A percentile compares a stretch with the other conserved stretches of the same genome.
Conservation (phyloP, 73 alveolate genomes). For the Blepharisma stoltei region DNA sequence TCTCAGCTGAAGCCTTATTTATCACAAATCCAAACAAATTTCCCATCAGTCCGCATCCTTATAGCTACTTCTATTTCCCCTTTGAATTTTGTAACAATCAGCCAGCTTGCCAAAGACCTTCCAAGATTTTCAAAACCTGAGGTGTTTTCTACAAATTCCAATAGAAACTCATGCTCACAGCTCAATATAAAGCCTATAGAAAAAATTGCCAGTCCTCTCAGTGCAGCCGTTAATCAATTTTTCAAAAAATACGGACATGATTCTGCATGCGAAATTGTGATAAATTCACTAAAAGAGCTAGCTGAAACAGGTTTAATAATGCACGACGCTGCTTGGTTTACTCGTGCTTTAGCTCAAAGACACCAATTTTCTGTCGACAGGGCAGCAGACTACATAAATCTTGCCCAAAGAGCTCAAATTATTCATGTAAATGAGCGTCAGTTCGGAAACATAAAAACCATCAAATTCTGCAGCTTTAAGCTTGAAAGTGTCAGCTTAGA, state of each 20-base stretch:
- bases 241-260: neutral
- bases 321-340: neutral
- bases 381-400: neutral
- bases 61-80: neutral
- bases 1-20: neutral
- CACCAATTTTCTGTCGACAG: neutral
- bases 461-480: constrained; percentile 41
- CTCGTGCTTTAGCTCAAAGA: neutral
- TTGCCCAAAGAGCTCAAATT: constrained; percentile 27
- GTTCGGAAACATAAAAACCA: constrained; percentile 41
- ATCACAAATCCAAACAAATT: neutral
- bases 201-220: too few relatives aligned
- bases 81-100: neutral
- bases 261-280: neutral
- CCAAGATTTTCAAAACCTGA: too few relatives aligned
- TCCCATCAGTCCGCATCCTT: neutral
- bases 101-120: too few relatives aligned
- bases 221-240: too few relatives aligned
- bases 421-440: constrained; percentile 42
- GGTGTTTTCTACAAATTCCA: too few relatives aligned
- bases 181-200: too few relatives aligned
- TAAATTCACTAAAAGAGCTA: neutral
- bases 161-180: too few relatives aligned
- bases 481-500: constrained; percentile 53
- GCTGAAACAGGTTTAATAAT: neutral